Conservation (phyloP, 73 alveolate genomes). For the Symbiodinium pilosum region DNA sequence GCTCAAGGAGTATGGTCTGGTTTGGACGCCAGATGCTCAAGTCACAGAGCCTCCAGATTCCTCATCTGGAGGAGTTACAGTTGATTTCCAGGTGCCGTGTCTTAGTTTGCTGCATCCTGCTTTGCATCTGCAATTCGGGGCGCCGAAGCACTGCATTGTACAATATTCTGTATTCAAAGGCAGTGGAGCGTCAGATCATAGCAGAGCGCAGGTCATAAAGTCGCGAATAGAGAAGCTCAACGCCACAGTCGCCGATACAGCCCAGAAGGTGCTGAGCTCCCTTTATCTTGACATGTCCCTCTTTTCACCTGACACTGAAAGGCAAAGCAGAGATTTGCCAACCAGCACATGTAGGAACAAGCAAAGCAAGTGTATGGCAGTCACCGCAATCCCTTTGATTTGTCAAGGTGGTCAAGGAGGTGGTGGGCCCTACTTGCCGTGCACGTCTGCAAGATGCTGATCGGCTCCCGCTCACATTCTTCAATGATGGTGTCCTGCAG, state of each 20-base stretch:
- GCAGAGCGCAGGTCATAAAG: slow-evolving; percentile 18
- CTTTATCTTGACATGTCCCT: no score
- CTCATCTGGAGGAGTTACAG: slow-evolving; percentile 15
- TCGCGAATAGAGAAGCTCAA: slow-evolving; percentile 54
- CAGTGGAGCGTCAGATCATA: not conserved
- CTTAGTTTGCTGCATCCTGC: not conserved
- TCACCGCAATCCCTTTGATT: no score
- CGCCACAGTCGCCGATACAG: not conserved
- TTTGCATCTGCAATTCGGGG: no score
- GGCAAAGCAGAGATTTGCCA: no score
- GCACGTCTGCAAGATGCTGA: slow-evolving; percentile 25
- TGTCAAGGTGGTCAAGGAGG: slow-evolving; percentile 36
- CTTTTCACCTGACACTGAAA: no score
- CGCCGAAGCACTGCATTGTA: no score
- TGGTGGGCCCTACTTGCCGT: not conserved
- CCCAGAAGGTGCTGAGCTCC: not conserved
- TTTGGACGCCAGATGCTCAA: not conserved
- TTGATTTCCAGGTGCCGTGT: slow-evolving; percentile 37
- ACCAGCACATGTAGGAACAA: no score
- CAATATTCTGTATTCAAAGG: no score
- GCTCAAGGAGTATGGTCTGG: slow-evolving; percentile 62
- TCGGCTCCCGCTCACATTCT: slow-evolving; percentile 57
- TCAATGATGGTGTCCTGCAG: slow-evolving; percentile 47
- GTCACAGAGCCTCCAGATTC: not conserved
- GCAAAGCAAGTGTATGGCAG: no score